A percentile compares a stretch with the other conserved stretches of the same genome.
These are phyloP conservation scores for Phytophthora chlamydospora DNA, from an alignment of 352 stramenopile species.

Conservation along the genomic window DNA sequence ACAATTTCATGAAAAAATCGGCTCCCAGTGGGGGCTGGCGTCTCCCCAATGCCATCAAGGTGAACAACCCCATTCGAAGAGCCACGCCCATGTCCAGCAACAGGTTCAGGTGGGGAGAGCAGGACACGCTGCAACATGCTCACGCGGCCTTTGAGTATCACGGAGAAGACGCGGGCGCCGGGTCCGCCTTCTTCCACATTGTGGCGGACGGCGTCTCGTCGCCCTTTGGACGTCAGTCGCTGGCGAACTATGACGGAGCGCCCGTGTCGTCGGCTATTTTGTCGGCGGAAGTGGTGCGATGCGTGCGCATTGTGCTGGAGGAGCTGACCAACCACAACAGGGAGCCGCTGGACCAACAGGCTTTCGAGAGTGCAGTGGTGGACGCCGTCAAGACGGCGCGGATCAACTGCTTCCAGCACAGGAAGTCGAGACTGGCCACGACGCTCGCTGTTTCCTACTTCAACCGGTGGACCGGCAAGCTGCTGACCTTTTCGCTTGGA, in stretches of 20 bases:
- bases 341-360: conserved; percentile 38
- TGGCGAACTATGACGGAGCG: conserved; percentile 23
- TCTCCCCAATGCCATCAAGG: conserved; percentile 34
- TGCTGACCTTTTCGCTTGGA: conserved; percentile 76
- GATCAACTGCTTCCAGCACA: conserved; percentile 61
- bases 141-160: conserved; percentile 55
- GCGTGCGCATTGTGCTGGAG: conserved; percentile 51
- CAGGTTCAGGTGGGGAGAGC: conserved; percentile 37
- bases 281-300: conserved; percentile 56
- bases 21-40: conserved; percentile 31
- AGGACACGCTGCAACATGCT: conserved; percentile 51
- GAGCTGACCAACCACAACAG: conserved; percentile 64
- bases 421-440: conserved; percentile 67
- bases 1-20: conserved; percentile 46
- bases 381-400: conserved; percentile 62
- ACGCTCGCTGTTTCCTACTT: conserved; percentile 79
- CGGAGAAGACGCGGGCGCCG: conserved; percentile 72
- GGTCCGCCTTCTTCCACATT: conserved; percentile 72
- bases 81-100: conserved; percentile 10
- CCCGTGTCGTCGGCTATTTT: conserved; percentile 69
- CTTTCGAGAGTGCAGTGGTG: conserved; percentile 60
- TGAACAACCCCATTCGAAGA: conserved; percentile 32
- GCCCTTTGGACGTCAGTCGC: conserved; percentile 51
- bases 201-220: conserved; percentile 79
- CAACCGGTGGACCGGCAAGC: conserved; percentile 62